These are phyloP conservation scores for Daldinia caldariorum DNA, from an alignment of 495 filamentous ascomycete genomes.

Conservation along the genomic window DNA sequence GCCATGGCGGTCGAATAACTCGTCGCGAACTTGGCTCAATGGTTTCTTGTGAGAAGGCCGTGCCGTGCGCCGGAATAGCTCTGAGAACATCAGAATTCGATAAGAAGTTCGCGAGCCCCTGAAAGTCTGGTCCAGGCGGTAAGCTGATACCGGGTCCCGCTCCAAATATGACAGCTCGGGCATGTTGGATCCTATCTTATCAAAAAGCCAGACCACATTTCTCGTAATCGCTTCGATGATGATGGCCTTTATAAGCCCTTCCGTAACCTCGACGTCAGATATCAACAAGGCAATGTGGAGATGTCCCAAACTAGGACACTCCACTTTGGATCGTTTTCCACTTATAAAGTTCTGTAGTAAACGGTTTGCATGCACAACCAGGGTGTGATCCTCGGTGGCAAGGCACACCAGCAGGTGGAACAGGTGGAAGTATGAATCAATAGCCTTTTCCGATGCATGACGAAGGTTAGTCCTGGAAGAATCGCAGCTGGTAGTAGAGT, in stretches of 20 bases:
- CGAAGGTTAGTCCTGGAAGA: constrained; percentile 52
- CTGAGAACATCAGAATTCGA: constrained; percentile 63
- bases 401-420: constrained; percentile 62
- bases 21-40: constrained; percentile 53
- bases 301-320: constrained; percentile 60
- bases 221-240: constrained; percentile 60
- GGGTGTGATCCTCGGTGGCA: constrained; percentile 38
- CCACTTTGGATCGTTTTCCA: constrained; percentile 52
- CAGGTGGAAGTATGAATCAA: constrained; percentile 64
- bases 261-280: constrained; percentile 54
- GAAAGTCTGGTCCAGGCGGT: constrained; percentile 61
- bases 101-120: constrained; percentile 59
- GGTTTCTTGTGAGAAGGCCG: constrained; percentile 49
- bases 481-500: background rate
- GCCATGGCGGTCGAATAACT: constrained; percentile 60
- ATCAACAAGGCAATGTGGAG: constrained; percentile 60
- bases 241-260: constrained; percentile 53
- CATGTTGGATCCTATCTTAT: constrained; percentile 51
- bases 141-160: constrained; percentile 50
- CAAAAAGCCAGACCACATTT: constrained; percentile 64
- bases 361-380: constrained; percentile 48
- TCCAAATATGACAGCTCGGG: constrained; percentile 61
- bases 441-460: constrained; percentile 62
- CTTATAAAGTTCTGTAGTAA: constrained; percentile 50
- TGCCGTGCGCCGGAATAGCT: constrained; percentile 59